phyloP scores from a whole-genome alignment of 257 asterid genomes.

The Fraxinus cuspidata region DNA sequence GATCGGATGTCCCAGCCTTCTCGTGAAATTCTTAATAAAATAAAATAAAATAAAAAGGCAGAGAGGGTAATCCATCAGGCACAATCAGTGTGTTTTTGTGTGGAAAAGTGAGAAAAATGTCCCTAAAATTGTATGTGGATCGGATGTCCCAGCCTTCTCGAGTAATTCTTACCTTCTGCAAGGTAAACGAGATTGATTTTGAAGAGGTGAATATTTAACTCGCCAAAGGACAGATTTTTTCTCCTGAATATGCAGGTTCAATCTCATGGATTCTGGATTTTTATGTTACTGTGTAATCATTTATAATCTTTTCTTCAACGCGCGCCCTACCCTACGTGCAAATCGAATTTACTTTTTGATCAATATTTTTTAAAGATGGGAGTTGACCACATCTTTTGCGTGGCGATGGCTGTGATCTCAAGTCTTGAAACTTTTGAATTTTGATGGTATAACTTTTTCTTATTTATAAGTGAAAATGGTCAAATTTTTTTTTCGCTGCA shows the following conservation, averaged over 20 bases:
- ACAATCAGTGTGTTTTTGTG: neutral
- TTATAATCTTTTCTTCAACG: too few relatives aligned
- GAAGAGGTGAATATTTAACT: slow-evolving; percentile 74
- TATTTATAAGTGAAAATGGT: too few relatives aligned
- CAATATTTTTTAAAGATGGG: too few relatives aligned
- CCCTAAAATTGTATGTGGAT: slow-evolving; percentile 66
- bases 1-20: slow-evolving; percentile 93
- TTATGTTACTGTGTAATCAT: too few relatives aligned
- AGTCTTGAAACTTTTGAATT: neutral
- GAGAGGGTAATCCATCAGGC: too few relatives aligned
- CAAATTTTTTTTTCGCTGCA: too few relatives aligned
- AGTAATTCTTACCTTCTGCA: slow-evolving; percentile 79
- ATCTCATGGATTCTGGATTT: neutral
- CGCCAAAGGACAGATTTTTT: slow-evolving; percentile 44
- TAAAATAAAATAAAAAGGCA: too few relatives aligned
- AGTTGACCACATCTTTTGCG: neutral
- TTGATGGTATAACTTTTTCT: neutral
- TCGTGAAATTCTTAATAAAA: slow-evolving; percentile 75
- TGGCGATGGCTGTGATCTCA: neutral
- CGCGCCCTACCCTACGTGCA: too few relatives aligned
- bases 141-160: slow-evolving; percentile 92
- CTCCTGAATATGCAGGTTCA: slow-evolving; percentile 74
- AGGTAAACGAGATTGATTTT: slow-evolving; percentile 64
- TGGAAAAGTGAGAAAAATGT: slow-evolving; percentile 37
- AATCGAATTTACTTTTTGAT: too few relatives aligned